Percentiles rank a stretch among this genome's conserved stretches.
These are phyloP conservation scores for Hanseniaspora thailandica DNA, from an alignment of 805 yeast genomes.

Conservation along the genomic window DNA sequence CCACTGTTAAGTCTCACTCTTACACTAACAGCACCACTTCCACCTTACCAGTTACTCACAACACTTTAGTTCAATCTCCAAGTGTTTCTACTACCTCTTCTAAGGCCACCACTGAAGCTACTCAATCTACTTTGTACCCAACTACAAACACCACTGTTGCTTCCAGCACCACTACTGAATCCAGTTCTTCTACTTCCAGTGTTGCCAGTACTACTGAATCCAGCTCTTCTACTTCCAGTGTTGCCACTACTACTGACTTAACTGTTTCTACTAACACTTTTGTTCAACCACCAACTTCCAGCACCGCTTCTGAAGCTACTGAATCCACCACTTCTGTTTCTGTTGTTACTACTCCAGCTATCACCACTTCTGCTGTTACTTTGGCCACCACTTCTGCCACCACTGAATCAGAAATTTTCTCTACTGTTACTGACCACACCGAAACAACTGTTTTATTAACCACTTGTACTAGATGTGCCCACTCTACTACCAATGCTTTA, in stretches of 20 bases:
- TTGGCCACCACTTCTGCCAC: constrained; percentile 8
- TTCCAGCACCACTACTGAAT: neutral
- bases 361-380: neutral
- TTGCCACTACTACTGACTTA: constrained; percentile 4
- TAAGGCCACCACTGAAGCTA: neutral
- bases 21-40: neutral
- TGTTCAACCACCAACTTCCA: neutral
- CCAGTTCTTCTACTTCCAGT: neutral
- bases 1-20: neutral
- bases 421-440: constrained; percentile 6
- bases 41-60: neutral
- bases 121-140: constrained; percentile 1
- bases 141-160: neutral
- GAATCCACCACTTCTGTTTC: neutral
- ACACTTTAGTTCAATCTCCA: constrained; percentile 2
- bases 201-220: constrained; percentile 3
- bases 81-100: neutral
- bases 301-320: neutral
- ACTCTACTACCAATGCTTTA: constrained; percentile 7
- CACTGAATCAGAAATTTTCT: constrained; percentile 1
- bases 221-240: constrained; percentile 7
- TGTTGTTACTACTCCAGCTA: constrained; percentile 2
- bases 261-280: constrained; percentile 15
- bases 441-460: constrained; percentile 10
- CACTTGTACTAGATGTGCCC: constrained; percentile 12